Conservation (phyloP, 768 basidiomycete genomes). For the Mycena rosella region DNA sequence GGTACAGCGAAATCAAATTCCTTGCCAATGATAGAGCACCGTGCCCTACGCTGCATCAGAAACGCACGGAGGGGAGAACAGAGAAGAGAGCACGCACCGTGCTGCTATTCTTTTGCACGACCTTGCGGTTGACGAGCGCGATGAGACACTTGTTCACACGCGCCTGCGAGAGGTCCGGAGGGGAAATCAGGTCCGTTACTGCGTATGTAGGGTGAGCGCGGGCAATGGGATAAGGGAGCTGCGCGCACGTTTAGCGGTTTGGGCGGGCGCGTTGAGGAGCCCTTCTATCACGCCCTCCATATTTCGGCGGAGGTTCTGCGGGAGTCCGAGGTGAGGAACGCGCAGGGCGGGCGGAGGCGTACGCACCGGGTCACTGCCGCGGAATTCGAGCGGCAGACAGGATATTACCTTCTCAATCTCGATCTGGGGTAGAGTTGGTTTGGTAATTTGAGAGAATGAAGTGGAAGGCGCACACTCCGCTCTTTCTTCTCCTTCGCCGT, state of each 20-base stretch:
- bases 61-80: too few relatives aligned
- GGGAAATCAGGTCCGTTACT: slow-evolving; percentile 85
- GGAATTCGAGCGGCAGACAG: slow-evolving; percentile 88
- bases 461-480: slow-evolving; percentile 66
- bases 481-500: slow-evolving; percentile 89
- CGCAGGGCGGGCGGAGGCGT: background rate
- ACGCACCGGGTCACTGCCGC: slow-evolving; percentile 87
- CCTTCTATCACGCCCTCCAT: slow-evolving; percentile 86
- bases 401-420: slow-evolving; percentile 79
- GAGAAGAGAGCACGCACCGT: slow-evolving; percentile 56
- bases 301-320: slow-evolving; percentile 76
- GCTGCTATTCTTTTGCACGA: slow-evolving; percentile 80
- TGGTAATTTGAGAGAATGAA: background rate
- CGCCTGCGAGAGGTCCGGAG: slow-evolving; percentile 89
- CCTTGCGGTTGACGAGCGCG: slow-evolving; percentile 88
- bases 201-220: background rate
- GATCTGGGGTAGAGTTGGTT: slow-evolving; percentile 51
- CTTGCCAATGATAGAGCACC: slow-evolving; percentile 80
- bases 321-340: slow-evolving; percentile 4
- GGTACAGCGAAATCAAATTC: slow-evolving; percentile 49
- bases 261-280: slow-evolving; percentile 73
- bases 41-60: slow-evolving; percentile 59
- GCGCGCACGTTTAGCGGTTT: slow-evolving; percentile 48
- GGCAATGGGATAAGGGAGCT: too few relatives aligned
- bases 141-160: slow-evolving; percentile 95